These are phyloP conservation scores for Picochlorum sp. DNA, from an alignment of 139 green algal species.

Conservation along the genomic window DNA sequence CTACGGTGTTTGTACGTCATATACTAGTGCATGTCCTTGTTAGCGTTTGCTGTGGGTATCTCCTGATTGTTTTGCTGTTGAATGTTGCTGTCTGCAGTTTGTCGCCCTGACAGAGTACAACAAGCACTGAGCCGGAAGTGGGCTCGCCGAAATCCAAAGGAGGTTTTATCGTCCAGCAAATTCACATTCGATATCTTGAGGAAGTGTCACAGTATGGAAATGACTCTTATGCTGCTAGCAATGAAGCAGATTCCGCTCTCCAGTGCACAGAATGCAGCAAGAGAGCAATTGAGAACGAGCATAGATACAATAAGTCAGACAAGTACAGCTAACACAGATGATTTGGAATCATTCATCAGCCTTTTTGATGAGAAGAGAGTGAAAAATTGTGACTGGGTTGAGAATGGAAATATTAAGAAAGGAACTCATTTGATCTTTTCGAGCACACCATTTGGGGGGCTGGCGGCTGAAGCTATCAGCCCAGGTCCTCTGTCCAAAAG, in stretches of 20 bases:
- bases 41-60: too few relatives aligned
- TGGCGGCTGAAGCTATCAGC: constrained; percentile 17
- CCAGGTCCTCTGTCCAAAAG: constrained; percentile 11
- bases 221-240: constrained; percentile 18
- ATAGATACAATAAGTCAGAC: background rate
- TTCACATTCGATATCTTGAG: constrained; percentile 15
- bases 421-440: constrained; percentile 19
- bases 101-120: background rate
- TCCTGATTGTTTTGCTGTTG: too few relatives aligned
- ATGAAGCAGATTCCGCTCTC: constrained; percentile 3
- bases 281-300: background rate
- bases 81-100: too few relatives aligned
- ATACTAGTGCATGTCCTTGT: too few relatives aligned
- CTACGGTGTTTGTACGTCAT: too few relatives aligned
- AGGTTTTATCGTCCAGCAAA: background rate
- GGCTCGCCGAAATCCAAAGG: background rate
- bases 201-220: constrained; percentile 11
- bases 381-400: background rate
- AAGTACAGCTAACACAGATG: background rate
- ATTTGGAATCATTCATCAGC: background rate
- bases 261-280: background rate
- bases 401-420: background rate
- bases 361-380: constrained; percentile 9
- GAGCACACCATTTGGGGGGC: background rate
- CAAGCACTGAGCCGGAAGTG: constrained; percentile 1